Conservation (phyloP, 768 basidiomycete species). For the Xanthoconium purpureum region DNA sequence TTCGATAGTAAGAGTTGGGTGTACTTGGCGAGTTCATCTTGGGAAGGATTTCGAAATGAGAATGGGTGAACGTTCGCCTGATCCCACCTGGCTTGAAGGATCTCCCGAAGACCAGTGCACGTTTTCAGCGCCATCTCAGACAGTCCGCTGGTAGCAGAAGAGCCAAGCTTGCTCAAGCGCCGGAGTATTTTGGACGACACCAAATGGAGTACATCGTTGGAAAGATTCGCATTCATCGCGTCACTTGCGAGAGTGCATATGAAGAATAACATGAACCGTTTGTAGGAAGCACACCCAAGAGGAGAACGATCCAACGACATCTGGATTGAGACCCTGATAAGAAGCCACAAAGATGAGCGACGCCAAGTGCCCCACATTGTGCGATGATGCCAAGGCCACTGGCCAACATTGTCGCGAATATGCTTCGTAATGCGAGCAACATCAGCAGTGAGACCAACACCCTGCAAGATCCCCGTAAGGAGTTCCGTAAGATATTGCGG, state of each 20-base stretch:
- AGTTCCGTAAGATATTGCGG: neutral
- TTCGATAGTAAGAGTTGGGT: constrained; percentile 32
- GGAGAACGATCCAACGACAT: neutral
- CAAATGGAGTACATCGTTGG: neutral
- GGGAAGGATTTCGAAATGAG: neutral
- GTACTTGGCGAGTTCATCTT: constrained; percentile 17
- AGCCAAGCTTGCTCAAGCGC: neutral
- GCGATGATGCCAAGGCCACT: no score
- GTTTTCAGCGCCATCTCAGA: neutral
- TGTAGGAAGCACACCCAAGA: neutral
- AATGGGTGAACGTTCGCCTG: constrained; percentile 19
- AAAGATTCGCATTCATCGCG: neutral
- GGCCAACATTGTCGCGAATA: neutral
- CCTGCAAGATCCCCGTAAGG: neutral
- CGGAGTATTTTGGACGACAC: neutral
- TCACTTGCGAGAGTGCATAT: neutral
- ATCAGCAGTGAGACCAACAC: neutral
- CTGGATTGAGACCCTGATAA: neutral
- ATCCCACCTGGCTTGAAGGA: constrained; percentile 34
- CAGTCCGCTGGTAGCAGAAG: neutral
- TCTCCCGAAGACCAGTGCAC: neutral
- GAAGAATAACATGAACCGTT: neutral
- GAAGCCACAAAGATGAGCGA: neutral
- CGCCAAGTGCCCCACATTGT: neutral
- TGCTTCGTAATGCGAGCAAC: neutral